phyloP scores from a whole-genome alignment of 1,284 basidiomycete genomes.

The Malassezia obtusa region DNA sequence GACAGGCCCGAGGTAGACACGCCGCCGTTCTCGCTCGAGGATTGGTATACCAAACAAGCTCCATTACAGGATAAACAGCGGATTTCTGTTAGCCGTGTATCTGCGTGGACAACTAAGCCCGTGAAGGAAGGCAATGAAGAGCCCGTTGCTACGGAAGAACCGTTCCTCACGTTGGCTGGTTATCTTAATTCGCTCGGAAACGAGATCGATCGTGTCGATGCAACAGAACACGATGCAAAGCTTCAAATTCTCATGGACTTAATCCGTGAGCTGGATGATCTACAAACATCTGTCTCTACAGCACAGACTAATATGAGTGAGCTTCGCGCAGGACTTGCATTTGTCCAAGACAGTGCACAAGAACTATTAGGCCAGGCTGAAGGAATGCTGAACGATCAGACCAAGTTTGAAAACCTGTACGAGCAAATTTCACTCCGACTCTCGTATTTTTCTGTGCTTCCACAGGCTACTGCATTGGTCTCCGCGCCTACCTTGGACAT shows the following conservation, averaged over 20 bases:
- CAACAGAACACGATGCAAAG: background rate
- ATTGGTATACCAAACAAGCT: slow-evolving; percentile 12
- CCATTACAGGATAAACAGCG: slow-evolving; percentile 11
- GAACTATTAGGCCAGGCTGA: slow-evolving; percentile 38
- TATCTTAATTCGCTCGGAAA: background rate
- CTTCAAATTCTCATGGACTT: background rate
- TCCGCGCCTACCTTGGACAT: slow-evolving; percentile 26
- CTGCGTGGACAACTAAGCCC: slow-evolving; percentile 2
- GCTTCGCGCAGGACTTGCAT: slow-evolving; percentile 31
- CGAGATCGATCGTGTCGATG: background rate
- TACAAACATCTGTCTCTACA: background rate
- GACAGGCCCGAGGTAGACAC: background rate
- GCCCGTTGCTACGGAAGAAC: background rate
- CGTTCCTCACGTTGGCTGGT: background rate
- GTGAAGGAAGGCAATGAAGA: background rate
- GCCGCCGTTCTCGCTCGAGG: slow-evolving; percentile 8
- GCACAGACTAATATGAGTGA: slow-evolving; percentile 32
- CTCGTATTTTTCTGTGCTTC: slow-evolving; percentile 38
- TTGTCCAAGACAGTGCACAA: slow-evolving; percentile 33
- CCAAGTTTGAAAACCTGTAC: slow-evolving; percentile 26
- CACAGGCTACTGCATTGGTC: slow-evolving; percentile 32
- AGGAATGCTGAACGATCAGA: slow-evolving; percentile 23
- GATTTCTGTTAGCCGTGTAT: slow-evolving; percentile 12
- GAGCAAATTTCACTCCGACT: slow-evolving; percentile 28
- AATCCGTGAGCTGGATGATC: background rate